A percentile compares a stretch with the other conserved stretches of the same genome.
These are phyloP conservation scores for Aspergillus cristatus DNA, from an alignment of 495 filamentous ascomycete genomes.

Conservation along the genomic window DNA sequence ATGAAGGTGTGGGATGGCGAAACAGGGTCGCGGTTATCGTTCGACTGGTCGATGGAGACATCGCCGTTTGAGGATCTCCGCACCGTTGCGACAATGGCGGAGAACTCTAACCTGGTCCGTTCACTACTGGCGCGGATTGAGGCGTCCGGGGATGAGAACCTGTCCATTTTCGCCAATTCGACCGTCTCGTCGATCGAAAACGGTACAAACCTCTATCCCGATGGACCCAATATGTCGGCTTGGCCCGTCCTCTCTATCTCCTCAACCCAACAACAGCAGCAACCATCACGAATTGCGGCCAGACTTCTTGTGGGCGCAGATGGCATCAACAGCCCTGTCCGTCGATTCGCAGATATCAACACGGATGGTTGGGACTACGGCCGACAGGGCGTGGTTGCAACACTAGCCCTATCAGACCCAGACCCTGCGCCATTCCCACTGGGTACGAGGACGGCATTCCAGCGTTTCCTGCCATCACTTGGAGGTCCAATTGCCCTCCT, in stretches of 20 bases:
- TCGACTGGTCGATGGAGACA: slow-evolving; percentile 58
- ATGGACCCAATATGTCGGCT: slow-evolving; percentile 64
- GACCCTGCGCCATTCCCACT: slow-evolving; percentile 16
- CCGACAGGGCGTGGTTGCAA: slow-evolving; percentile 84
- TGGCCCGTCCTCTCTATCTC: slow-evolving; percentile 78
- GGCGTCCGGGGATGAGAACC: slow-evolving; percentile 49
- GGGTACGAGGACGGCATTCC: slow-evolving; percentile 68
- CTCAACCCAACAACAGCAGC: slow-evolving; percentile 19
- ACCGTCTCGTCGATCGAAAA: slow-evolving; percentile 69
- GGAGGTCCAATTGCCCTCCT: slow-evolving; percentile 81
- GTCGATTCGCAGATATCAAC: slow-evolving; percentile 77
- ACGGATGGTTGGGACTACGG: slow-evolving; percentile 90
- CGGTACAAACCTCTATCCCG: slow-evolving; percentile 48
- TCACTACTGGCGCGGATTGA: slow-evolving; percentile 63
- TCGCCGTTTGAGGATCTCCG: slow-evolving; percentile 35
- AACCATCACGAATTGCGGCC: slow-evolving; percentile 51
- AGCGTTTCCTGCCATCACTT: slow-evolving; percentile 80
- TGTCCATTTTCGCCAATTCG: slow-evolving; percentile 63
- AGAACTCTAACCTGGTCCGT: slow-evolving; percentile 81
- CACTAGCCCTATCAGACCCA: slow-evolving; percentile 56
- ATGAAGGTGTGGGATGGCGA: slow-evolving; percentile 98
- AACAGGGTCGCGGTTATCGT: slow-evolving; percentile 75
- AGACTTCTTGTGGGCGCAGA: slow-evolving; percentile 88
- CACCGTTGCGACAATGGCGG: slow-evolving; percentile 90
- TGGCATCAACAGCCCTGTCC: slow-evolving; percentile 88